Conservation (phyloP, 176 grass and related monocot genomes). For the Microstegium vimineum region DNA sequence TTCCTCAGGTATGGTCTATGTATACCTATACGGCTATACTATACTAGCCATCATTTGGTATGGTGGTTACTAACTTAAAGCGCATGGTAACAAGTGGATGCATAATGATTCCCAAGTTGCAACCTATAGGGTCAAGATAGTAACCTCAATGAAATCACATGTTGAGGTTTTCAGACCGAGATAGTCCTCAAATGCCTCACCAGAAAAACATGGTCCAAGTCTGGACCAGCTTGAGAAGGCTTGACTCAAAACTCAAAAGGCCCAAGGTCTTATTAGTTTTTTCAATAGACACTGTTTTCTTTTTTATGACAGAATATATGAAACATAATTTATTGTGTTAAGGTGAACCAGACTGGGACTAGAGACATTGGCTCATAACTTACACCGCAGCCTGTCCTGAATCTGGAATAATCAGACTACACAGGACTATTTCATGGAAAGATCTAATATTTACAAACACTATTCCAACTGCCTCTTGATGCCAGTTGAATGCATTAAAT, state of each 20-base stretch:
- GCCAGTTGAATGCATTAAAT: background rate
- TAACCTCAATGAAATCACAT: conserved; percentile 3
- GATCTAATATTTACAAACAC: background rate
- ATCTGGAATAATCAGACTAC: background rate
- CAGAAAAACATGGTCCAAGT: background rate
- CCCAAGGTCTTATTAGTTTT: background rate
- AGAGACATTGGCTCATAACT: background rate
- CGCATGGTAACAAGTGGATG: background rate
- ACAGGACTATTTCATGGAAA: background rate
- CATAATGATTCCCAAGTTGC: background rate
- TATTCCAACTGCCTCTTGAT: background rate
- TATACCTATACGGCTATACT: background rate
- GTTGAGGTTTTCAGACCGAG: background rate
- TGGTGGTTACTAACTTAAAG: background rate
- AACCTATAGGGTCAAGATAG: background rate
- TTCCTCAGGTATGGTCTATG: background rate
- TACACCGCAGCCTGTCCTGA: background rate
- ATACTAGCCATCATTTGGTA: background rate
- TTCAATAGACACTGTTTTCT: background rate
- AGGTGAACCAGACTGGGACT: background rate
- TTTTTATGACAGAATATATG: background rate
- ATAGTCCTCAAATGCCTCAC: background rate
- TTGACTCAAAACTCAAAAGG: background rate
- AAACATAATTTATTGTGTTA: background rate
- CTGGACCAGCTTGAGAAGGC: background rate